Evolutionary conservation across 495 filamentous ascomycete genomes (phyloP), one percentile per base, ranked within the genome.

Genomic region (Haplographium delicatum): DNA sequence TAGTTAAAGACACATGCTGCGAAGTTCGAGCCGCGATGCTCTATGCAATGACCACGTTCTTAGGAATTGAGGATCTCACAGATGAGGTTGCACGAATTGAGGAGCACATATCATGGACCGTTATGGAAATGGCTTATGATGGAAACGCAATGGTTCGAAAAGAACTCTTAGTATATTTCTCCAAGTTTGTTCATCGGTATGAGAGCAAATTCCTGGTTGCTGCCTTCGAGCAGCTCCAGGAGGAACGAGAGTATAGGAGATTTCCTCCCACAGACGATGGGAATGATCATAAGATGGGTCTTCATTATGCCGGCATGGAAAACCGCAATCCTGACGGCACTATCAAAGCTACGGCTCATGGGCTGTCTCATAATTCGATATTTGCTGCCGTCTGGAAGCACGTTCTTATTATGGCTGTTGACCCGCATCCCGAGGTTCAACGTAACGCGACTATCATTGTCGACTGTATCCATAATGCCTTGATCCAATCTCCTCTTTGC

Each of bases 301-400:
- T 78, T 28, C 76, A 78, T 53, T 78, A 78, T 62, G 67, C 72
- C 25, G 56, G 72, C 8, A 65, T 60, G 10, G 72, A 73, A 26
- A 72, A 76, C 53, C 70, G 76, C 5, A 68, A 74, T 54, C 50
- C 51, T 6, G 71, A 79, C 51, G 75, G 74, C 9, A 69, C 65
- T 18, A 73, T 77, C 57, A 75, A 69, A 48, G 62, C 69, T 15
- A 44, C 64, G 2, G 70, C 72, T 11, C 70, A 70, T 43, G 74
- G 80, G 1, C 62, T 96, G 9, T 89, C 90, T 9, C 82, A 85
- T 23, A 89, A 94, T 56, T 94, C 88, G 0, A 85, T 95, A 15
- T 96, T 91, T 64, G 84, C 87, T 7, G 85, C 90, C 1, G 84
- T 94, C 48, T 97, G 93, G 93, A 91, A 94, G 62, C 91, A 95